A percentile compares a stretch with the other conserved stretches of the same genome.
phyloP scores from a whole-genome alignment of 805 yeast genomes.

The Candida manassasensis region DNA sequence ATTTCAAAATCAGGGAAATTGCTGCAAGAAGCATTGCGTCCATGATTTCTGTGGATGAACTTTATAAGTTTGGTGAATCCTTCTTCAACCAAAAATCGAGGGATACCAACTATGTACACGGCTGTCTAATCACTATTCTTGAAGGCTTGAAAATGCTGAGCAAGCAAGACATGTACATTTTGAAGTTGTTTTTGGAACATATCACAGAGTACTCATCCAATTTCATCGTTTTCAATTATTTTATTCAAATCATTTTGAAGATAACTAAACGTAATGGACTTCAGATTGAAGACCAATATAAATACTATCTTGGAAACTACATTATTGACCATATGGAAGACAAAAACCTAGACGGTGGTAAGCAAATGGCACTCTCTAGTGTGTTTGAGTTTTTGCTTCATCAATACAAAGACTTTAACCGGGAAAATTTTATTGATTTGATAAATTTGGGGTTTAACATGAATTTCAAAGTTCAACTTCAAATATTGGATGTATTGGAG shows the following conservation, averaged over 20 bases:
- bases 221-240: neutral
- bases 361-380: conserved; percentile 1
- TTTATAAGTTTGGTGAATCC: conserved; percentile 18
- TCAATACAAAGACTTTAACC: neutral
- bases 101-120: conserved; percentile 41
- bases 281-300: neutral
- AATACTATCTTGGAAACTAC: conserved; percentile 2
- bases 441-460: neutral
- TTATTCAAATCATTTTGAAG: neutral
- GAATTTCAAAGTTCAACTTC: conserved; percentile 1
- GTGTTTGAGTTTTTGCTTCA: neutral
- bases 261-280: neutral
- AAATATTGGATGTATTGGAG: neutral
- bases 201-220: neutral
- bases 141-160: conserved; percentile 14
- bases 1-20: conserved; percentile 87
- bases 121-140: conserved; percentile 44
- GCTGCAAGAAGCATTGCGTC: conserved; percentile 68
- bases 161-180: neutral
- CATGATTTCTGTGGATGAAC: conserved; percentile 10
- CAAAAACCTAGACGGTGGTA: neutral
- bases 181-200: neutral
- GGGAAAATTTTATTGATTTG: neutral
- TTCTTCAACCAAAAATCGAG: neutral
- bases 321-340: neutral